These are phyloP conservation scores for Aschersonia sp. DNA, from an alignment of 2,329 filamentous ascomycete species.

Conservation along the genomic window DNA sequence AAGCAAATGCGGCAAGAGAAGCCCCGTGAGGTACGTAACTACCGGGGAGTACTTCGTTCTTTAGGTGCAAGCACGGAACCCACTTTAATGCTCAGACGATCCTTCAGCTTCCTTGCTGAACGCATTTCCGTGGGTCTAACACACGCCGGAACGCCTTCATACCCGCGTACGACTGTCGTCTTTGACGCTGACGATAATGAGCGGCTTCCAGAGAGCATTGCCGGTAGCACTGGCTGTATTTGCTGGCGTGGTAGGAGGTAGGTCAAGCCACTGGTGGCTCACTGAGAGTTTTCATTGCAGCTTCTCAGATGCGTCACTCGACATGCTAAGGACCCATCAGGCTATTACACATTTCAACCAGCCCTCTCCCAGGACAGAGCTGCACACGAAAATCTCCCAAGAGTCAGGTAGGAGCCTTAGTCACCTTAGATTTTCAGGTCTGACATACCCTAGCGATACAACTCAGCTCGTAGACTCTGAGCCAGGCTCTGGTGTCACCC, in stretches of 20 bases:
- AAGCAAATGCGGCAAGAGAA: background rate
- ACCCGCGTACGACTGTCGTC: background rate
- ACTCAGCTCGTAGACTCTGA: background rate
- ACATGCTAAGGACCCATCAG: slow-evolving; percentile 8
- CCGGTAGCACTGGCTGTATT: slow-evolving; percentile 21
- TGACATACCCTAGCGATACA: background rate
- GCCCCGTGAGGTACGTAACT: too few species aligned
- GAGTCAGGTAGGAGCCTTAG: background rate
- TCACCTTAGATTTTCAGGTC: background rate
- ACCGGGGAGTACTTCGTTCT: too few species aligned
- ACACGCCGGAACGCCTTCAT: too few species aligned
- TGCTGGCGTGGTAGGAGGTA: slow-evolving; percentile 21
- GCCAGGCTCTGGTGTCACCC: background rate
- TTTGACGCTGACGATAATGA: slow-evolving; percentile 10
- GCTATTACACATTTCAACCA: slow-evolving; percentile 22
- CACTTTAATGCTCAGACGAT: too few species aligned
- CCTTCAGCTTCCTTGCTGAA: too few species aligned
- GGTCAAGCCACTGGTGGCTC: background rate
- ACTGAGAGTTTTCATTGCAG: too few species aligned
- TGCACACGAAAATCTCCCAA: slow-evolving; percentile 1
- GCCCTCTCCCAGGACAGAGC: slow-evolving; percentile 13
- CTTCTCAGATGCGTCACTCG: background rate
- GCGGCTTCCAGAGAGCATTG: slow-evolving; percentile 18
- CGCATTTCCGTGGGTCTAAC: too few species aligned
- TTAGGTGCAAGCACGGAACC: too few species aligned